phyloP scores from a whole-genome alignment of 192 early-diverging fungal species.

The Backusella circina region DNA sequence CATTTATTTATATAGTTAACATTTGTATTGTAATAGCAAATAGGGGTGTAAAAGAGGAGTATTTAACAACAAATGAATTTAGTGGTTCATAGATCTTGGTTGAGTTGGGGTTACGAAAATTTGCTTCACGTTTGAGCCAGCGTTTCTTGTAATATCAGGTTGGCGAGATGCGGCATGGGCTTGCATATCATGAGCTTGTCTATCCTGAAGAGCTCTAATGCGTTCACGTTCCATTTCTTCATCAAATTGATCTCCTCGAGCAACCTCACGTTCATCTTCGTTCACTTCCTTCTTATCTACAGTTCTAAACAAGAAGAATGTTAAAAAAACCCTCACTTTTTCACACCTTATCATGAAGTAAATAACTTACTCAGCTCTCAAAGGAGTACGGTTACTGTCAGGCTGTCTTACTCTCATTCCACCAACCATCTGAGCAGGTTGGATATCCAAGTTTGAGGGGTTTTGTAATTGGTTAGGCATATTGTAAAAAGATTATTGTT shows the following conservation, averaged over 20 bases:
- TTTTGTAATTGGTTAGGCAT: background rate
- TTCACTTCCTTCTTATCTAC: background rate
- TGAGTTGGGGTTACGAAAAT: background rate
- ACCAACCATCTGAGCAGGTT: background rate
- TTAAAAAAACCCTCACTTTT: background rate
- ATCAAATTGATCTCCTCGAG: background rate
- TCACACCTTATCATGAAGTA: background rate
- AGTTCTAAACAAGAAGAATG: background rate
- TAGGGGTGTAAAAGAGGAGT: background rate
- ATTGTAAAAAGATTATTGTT: background rate
- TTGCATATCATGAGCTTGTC: conserved; percentile 10
- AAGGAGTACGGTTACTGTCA: background rate
- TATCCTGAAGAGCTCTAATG: background rate
- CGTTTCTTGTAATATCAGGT: conserved; percentile 5
- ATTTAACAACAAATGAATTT: background rate
- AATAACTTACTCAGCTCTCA: background rate
- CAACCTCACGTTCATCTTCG: background rate
- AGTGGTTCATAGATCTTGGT: conserved; percentile 10
- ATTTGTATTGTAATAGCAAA: background rate
- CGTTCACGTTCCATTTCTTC: background rate
- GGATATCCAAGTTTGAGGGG: background rate
- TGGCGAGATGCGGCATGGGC: conserved; percentile 6
- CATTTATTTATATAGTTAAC: background rate
- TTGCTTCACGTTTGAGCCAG: conserved; percentile 3
- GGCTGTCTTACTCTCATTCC: conserved; percentile 14